These are phyloP conservation scores for Vitis labrusca DNA, from an alignment of 164 flowering plant species.

Conservation along the genomic window DNA sequence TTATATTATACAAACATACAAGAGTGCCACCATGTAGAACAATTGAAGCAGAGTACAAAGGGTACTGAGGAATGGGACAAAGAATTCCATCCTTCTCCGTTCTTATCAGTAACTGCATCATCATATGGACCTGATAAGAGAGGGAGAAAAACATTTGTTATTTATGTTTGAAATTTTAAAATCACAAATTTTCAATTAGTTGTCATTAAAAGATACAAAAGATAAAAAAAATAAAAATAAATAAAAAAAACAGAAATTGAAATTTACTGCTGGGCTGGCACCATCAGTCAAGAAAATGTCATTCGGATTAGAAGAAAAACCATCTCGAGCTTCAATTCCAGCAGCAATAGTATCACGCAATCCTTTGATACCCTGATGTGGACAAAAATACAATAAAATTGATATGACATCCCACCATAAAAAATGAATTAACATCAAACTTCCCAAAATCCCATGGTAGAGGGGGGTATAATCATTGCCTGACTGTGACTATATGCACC, in stretches of 20 bases:
- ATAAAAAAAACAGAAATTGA: not conserved
- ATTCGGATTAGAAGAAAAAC: slow-evolving; percentile 85
- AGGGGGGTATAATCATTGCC: slow-evolving; percentile 33
- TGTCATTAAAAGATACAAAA: not conserved
- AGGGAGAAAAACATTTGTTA: slow-evolving; percentile 3
- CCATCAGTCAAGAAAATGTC: slow-evolving; percentile 98
- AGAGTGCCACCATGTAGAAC: slow-evolving; percentile 96
- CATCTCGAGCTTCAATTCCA: slow-evolving; percentile 97
- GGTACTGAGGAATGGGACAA: slow-evolving; percentile 98
- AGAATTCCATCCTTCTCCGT: slow-evolving; percentile 94
- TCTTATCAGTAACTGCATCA: slow-evolving; percentile 91
- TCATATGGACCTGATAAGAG: slow-evolving; percentile 82
- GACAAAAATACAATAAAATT: not conserved
- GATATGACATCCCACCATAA: not conserved
- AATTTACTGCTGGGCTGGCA: slow-evolving; percentile 92
- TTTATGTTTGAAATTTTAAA: not conserved
- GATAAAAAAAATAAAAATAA: not conserved
- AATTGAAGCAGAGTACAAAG: slow-evolving; percentile 98
- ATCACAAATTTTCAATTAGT: not conserved
- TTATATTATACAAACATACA: slow-evolving; percentile 44
- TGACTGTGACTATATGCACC: slow-evolving; percentile 99
- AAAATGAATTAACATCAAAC: not conserved
- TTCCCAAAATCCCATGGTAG: not conserved
- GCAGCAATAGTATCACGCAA: slow-evolving; percentile 91
- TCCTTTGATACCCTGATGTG: slow-evolving; percentile 81